A percentile compares a stretch with the other conserved stretches of the same genome.
Evolutionary conservation across 345 rosid genomes (phyloP).

Genomic region (Physaria fendleri): DNA sequence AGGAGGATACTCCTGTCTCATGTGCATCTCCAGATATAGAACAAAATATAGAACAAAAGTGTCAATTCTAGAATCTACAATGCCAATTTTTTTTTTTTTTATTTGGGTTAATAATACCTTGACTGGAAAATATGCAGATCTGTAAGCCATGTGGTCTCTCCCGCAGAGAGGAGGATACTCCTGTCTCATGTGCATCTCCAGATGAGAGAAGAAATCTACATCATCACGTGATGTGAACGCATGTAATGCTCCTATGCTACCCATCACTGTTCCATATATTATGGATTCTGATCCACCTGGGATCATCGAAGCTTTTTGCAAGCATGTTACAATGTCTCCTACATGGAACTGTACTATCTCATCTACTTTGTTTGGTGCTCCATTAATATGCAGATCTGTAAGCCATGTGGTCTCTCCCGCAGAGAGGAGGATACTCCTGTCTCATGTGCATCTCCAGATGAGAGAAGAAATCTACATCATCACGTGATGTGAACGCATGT

Average conservation of each 20-base stretch:
- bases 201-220: conserved; percentile 93
- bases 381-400: conserved; percentile 90
- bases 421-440: conserved; percentile 96
- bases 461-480: conserved; percentile 94
- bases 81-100: background rate
- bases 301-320: conserved; percentile 88
- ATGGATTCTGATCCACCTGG: conserved; percentile 92
- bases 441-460: conserved; percentile 98
- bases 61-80: background rate
- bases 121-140: conserved; percentile 96
- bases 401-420: conserved; percentile 52
- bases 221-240: conserved; percentile 94
- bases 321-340: conserved; percentile 73
- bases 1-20: no score
- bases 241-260: conserved; percentile 83
- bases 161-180: no score
- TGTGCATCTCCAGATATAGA: no score
- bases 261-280: conserved; percentile 94
- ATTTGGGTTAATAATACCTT: conserved; percentile 54
- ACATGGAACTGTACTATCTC: conserved; percentile 95
- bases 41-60: background rate
- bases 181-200: no score
- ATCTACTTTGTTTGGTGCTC: conserved; percentile 95
- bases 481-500: conserved; percentile 88
- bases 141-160: no score